A percentile compares a stretch with the other conserved stretches of the same genome.
These are phyloP conservation scores for Clonostachys byssicola DNA, from an alignment of 2,329 filamentous ascomycete genomes.

Conservation along the genomic window DNA sequence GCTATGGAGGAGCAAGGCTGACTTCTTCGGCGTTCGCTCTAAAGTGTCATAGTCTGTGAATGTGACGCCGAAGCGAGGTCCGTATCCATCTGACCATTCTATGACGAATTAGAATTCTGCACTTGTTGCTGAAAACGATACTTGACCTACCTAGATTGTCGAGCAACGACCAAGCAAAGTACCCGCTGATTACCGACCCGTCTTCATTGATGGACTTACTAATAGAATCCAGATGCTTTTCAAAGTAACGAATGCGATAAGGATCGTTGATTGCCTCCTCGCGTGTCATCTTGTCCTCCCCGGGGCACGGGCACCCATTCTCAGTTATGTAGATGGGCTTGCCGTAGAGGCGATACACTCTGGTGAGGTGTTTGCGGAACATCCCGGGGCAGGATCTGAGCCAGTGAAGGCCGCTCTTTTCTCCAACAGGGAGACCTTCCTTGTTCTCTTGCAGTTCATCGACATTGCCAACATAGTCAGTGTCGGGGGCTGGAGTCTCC, in stretches of 20 bases:
- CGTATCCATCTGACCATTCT: slow-evolving; percentile 31
- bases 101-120: neutral
- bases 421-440: slow-evolving; percentile 17
- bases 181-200: slow-evolving; percentile 13
- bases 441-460: slow-evolving; percentile 22
- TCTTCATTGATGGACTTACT: slow-evolving; percentile 13
- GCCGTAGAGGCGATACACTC: slow-evolving; percentile 14
- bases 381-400: slow-evolving; percentile 19
- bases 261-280: slow-evolving; percentile 27
- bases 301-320: slow-evolving; percentile 27
- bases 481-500: slow-evolving; percentile 10
- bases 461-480: slow-evolving; percentile 25
- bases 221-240: slow-evolving; percentile 29
- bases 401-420: slow-evolving; percentile 24
- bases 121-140: no score
- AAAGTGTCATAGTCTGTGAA: slow-evolving; percentile 29
- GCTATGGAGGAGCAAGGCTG: slow-evolving; percentile 16
- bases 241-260: slow-evolving; percentile 29
- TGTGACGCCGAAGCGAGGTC: slow-evolving; percentile 28
- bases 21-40: slow-evolving; percentile 29
- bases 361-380: slow-evolving; percentile 20
- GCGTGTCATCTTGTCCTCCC: slow-evolving; percentile 23
- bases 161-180: slow-evolving; percentile 25
- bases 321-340: slow-evolving; percentile 21
- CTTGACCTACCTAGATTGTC: slow-evolving; percentile 20